phyloP scores from a whole-genome alignment of 2,329 filamentous ascomycete species.

The Cladosporium oxysporum region DNA sequence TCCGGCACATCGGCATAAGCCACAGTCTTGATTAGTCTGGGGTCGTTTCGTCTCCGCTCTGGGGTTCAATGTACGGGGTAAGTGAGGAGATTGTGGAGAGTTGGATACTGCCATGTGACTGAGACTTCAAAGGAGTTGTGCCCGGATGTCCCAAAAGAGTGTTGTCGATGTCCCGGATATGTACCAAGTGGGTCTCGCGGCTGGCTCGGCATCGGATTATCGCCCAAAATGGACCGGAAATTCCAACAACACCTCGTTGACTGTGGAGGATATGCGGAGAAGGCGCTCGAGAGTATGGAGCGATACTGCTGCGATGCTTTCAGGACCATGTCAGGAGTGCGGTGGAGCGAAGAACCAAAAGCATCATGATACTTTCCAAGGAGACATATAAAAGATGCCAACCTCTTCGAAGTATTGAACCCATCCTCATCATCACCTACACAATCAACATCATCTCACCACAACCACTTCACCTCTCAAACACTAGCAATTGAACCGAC shows the following conservation, averaged over 20 bases:
- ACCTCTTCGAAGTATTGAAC: neutral
- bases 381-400: neutral
- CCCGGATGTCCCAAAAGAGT: neutral
- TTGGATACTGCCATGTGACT: neutral
- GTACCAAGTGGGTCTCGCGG: neutral
- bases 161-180: neutral
- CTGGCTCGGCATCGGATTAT: neutral
- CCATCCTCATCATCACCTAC: neutral
- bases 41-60: neutral
- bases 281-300: neutral
- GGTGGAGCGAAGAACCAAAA: neutral
- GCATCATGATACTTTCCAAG: neutral
- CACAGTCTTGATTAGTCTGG: neutral
- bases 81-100: constrained; percentile 8
- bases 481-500: neutral
- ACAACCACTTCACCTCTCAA: neutral
- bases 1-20: neutral
- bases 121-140: neutral
- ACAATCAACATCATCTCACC: neutral
- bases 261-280: neutral
- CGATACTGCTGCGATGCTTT: neutral
- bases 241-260: neutral
- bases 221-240: constrained; percentile 8
- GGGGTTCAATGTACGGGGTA: neutral
- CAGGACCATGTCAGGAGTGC: neutral